Conservation (phyloP, 768 basidiomycete genomes). For the Mycena metata region DNA sequence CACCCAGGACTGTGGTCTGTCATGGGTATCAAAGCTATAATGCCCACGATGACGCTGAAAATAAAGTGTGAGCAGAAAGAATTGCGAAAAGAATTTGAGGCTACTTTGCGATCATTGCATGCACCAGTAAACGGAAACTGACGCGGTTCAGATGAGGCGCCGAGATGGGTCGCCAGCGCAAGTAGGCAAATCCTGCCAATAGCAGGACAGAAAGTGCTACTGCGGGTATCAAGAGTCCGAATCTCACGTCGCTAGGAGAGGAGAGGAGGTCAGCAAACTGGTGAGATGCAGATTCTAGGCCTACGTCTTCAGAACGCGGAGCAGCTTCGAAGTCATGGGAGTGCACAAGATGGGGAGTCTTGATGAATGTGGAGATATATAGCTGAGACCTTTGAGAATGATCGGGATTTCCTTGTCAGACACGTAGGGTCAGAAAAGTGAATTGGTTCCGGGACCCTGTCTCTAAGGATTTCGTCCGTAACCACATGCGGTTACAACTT, state of each 20-base stretch:
- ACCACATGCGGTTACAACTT: too few relatives aligned
- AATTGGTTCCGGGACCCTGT: too few relatives aligned
- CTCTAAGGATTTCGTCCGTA: too few relatives aligned
- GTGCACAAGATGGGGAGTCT: too few relatives aligned
- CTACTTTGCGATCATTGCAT: conserved; percentile 32
- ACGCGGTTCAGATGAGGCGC: conserved; percentile 16
- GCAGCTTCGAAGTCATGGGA: too few relatives aligned
- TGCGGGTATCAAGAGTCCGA: not conserved
- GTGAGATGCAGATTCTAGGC: not conserved
- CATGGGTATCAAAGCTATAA: not conserved
- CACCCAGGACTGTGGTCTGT: not conserved
- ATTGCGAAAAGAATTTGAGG: not conserved
- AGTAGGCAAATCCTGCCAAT: not conserved
- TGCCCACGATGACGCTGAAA: conserved; percentile 9
- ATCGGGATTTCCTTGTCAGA: too few relatives aligned
- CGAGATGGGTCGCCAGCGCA: conserved; percentile 1
- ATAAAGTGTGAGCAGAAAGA: not conserved
- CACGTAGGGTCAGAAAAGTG: too few relatives aligned
- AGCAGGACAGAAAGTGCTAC: not conserved
- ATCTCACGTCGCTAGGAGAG: not conserved
- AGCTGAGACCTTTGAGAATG: too few relatives aligned
- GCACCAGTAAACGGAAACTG: conserved; percentile 19
- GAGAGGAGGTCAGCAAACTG: not conserved
- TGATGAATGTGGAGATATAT: too few relatives aligned
- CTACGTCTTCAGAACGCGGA: not conserved